Conservation (phyloP, 495 filamentous ascomycete genomes). For the Cercophora newfieldiana region DNA sequence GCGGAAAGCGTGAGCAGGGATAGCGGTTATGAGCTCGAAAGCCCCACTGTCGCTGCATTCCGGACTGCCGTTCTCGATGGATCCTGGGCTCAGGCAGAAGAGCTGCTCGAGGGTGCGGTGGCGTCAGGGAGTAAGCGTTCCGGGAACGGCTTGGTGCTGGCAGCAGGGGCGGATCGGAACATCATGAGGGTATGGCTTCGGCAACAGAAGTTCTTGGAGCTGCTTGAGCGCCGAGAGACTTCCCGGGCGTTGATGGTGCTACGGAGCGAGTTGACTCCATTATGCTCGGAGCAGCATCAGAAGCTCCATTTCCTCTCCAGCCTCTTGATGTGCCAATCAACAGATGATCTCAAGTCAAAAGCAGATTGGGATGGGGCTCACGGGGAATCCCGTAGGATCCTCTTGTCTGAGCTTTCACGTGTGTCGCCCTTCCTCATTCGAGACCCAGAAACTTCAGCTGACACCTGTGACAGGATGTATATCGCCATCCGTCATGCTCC, state of each 20-base stretch:
- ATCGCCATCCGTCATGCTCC: constrained; percentile 97
- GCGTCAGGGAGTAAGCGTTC: constrained; percentile 51
- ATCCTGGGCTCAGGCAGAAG: constrained; percentile 82
- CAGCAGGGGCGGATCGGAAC: constrained; percentile 46
- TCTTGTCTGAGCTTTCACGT: constrained; percentile 86
- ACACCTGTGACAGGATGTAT: constrained; percentile 67
- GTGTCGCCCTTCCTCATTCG: constrained; percentile 33
- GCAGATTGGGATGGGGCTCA: constrained; percentile 87
- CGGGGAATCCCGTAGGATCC: constrained; percentile 68
- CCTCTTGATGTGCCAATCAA: constrained; percentile 81
- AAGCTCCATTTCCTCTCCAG: constrained; percentile 80
- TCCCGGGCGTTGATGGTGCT: constrained; percentile 75
- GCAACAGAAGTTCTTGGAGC: constrained; percentile 93
- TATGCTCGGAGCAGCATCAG: constrained; percentile 73
- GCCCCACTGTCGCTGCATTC: constrained; percentile 79
- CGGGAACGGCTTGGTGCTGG: constrained; percentile 46
- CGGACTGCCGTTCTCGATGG: constrained; percentile 77
- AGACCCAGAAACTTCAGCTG: constrained; percentile 9
- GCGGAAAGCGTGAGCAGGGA: constrained; percentile 73
- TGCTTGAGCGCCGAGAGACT: constrained; percentile 76
- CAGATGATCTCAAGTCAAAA: constrained; percentile 76
- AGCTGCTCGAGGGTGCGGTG: constrained; percentile 65
- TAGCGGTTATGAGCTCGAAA: constrained; percentile 89
- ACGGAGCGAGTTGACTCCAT: constrained; percentile 81
- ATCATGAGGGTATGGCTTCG: constrained; percentile 70